Evolutionary conservation across 164 flowering plant genomes (phyloP), one percentile per base, ranked within the genome.

Genomic region (Buxus sempervirens): DNA sequence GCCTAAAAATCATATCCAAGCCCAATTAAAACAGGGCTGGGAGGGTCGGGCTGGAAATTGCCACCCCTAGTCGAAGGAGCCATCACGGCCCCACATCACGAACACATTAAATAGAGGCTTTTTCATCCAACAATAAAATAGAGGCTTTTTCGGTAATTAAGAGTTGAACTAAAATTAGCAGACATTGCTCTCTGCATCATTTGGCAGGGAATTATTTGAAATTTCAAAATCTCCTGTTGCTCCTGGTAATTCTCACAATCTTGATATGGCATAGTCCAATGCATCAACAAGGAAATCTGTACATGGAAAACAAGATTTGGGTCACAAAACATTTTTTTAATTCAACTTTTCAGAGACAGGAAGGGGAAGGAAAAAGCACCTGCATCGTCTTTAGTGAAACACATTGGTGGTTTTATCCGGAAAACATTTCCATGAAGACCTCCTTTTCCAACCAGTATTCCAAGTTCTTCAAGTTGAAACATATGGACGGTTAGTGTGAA

Each of bases 331-430:
- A 22, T 19, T 45, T 25, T 21, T 24, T 25, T 4, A 36, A 9
- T 45, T 48, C n/a, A 24, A 66, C 9, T 20, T n/a, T 23, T 42
- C 42, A 27, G 45, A 26, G 21, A 23, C n/a, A 36, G 41, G 26
- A 58, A 58, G 27, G 28, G 20, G 28, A 58, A 42, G 28, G 20
- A 45, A 56, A 68, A 55, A 21, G 49, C 77, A 92, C 98, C 99
- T 71, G 99, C 97, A 84, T 92, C 99, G 20, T 89, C 90, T 77
- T 86, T 88, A 71, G 80, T 84, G 77, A 95, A 95, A 66, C 98
- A 95, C 98, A 92, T 95, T 0, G 99, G 99, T 53, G 99, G 97
- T 73, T 90, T 92, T 75, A 95, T 82, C 70, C 99, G 79, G 85
- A 95, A 95, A 22, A 92, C 97, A 70, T 89, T 95, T 45, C 91